These are phyloP conservation scores for Stephanodiscus minutulus DNA, from an alignment of 108 stramenopile species.

Conservation along the genomic window DNA sequence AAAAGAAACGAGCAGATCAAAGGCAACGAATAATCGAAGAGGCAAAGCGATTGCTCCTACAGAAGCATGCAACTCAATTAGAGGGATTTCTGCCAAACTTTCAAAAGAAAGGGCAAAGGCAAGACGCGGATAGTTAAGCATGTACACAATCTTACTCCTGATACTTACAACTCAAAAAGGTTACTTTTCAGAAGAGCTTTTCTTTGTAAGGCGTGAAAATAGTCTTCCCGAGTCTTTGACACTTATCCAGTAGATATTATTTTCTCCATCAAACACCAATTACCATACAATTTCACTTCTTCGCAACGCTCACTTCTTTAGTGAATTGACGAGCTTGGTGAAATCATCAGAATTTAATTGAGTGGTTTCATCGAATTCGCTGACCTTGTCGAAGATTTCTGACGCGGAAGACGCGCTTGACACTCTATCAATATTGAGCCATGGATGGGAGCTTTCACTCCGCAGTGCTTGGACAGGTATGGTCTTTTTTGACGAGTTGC, in stretches of 20 bases:
- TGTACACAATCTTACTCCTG: too few relatives aligned
- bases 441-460: conserved; percentile 6
- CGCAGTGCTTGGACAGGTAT: conserved; percentile 34
- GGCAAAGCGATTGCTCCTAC: conserved; percentile 53
- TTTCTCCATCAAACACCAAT: background rate
- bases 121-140: background rate
- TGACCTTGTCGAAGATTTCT: conserved; percentile 24
- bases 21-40: conserved; percentile 55
- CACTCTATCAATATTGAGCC: conserved; percentile 23
- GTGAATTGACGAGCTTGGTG: conserved; percentile 17
- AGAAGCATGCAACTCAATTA: conserved; percentile 57
- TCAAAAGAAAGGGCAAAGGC: background rate
- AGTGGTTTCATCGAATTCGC: conserved; percentile 14
- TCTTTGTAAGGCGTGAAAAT: too few relatives aligned
- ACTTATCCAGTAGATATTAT: too few relatives aligned
- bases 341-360: conserved; percentile 27
- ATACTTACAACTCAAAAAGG: too few relatives aligned
- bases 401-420: conserved; percentile 32
- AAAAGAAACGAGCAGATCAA: conserved; percentile 53
- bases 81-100: conserved; percentile 55
- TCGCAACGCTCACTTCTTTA: background rate
- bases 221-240: too few relatives aligned
- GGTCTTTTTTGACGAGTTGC: background rate
- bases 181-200: too few relatives aligned
- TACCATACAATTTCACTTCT: background rate